A percentile compares a stretch with the other conserved stretches of the same genome.
Conservation (phyloP, 2,329 filamentous ascomycete genomes). For the Venturia nashicola region DNA sequence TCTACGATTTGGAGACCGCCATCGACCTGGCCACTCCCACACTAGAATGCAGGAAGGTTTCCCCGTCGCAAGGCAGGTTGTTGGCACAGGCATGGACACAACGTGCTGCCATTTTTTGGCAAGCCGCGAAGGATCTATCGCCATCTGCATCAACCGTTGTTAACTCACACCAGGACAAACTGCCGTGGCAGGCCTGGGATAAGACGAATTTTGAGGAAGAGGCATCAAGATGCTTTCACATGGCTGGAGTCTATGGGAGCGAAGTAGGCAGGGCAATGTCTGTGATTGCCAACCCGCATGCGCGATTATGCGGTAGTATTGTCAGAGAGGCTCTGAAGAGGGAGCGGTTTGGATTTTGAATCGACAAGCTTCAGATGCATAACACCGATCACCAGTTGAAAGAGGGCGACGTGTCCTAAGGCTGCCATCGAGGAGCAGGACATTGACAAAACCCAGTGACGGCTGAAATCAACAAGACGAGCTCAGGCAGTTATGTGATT, state of each 20-base stretch:
- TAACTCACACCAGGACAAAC: conserved; percentile 5
- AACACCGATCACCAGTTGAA: no score
- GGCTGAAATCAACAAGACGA: no score
- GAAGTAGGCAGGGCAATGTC: conserved; percentile 44
- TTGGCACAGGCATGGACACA: conserved; percentile 12
- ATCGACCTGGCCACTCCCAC: conserved; percentile 10
- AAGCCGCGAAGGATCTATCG: not conserved
- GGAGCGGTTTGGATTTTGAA: conserved; percentile 16
- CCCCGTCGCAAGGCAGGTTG: conserved; percentile 5
- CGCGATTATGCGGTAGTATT: conserved; percentile 49
- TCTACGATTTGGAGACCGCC: conserved; percentile 5
- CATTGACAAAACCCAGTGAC: no score
- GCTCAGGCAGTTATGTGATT: no score
- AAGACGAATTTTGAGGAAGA: conserved; percentile 39
- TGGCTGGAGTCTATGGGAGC: conserved; percentile 44
- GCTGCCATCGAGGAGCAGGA: no score
- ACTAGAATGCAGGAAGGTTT: not conserved
- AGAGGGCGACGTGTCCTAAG: no score
- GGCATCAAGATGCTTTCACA: conserved; percentile 42
- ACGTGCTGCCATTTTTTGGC: conserved; percentile 7
- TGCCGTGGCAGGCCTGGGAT: conserved; percentile 21
- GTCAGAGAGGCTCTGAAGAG: conserved; percentile 44
- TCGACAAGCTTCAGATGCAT: no score
- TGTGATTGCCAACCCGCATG: conserved; percentile 49
- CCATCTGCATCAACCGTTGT: not conserved